phyloP scores from a whole-genome alignment of 306 rosid species.

The Trifolium repens region DNA sequence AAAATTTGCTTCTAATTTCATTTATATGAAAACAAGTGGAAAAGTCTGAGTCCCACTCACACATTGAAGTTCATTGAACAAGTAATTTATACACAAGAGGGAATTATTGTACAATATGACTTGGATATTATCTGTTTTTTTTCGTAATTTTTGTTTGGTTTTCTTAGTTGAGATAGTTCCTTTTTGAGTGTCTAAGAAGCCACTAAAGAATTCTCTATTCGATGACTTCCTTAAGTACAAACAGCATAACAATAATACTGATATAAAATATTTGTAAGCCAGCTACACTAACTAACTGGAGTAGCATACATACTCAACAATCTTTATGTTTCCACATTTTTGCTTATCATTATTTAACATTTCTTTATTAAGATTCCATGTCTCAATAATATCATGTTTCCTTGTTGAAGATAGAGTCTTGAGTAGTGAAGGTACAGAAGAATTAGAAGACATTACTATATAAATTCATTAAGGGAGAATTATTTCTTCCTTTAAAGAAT shows the following conservation, averaged over 20 bases:
- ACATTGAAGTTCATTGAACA: slow-evolving; percentile 24
- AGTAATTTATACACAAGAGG: slow-evolving; percentile 38
- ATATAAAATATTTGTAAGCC: slow-evolving; percentile 35
- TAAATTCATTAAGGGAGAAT: slow-evolving; percentile 17
- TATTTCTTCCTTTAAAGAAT: slow-evolving; percentile 33
- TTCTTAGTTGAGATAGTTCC: slow-evolving; percentile 32
- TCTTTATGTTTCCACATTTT: slow-evolving; percentile 9
- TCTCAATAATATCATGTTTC: slow-evolving; percentile 33
- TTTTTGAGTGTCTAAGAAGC: slow-evolving; percentile 35
- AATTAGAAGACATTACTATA: not conserved
- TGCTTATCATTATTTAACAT: not conserved
- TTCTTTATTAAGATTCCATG: slow-evolving; percentile 30
- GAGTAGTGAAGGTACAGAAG: slow-evolving; percentile 8
- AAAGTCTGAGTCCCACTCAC: slow-evolving; percentile 21
- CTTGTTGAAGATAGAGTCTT: slow-evolving; percentile 5
- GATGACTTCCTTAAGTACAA: slow-evolving; percentile 28
- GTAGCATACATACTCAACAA: slow-evolving; percentile 25
- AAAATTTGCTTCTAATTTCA: slow-evolving; percentile 8
- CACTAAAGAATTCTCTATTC: slow-evolving; percentile 21
- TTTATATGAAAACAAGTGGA: slow-evolving; percentile 4
- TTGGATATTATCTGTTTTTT: slow-evolving; percentile 17
- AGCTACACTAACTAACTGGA: slow-evolving; percentile 43
- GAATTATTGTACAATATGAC: slow-evolving; percentile 32
- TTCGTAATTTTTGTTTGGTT: slow-evolving; percentile 11
- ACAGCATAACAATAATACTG: slow-evolving; percentile 18